phyloP scores from a whole-genome alignment of 1,284 basidiomycete species.

The Cutaneotrichosporon spelunceum region DNA sequence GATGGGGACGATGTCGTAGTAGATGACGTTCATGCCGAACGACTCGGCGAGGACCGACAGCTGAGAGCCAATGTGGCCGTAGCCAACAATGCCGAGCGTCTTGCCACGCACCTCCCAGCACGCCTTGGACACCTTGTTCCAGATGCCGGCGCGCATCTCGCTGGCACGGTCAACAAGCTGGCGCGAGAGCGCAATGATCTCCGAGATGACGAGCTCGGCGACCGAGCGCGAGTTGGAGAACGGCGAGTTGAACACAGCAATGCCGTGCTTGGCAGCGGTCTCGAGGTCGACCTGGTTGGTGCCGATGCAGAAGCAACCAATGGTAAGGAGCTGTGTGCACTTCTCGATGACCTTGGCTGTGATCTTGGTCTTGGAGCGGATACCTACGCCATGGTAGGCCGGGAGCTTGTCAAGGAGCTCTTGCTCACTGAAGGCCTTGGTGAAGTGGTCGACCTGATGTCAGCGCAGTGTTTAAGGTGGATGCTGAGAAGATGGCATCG shows the following conservation, averaged over 20 bases:
- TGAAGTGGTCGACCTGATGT: conserved; percentile 79
- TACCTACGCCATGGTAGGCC: conserved; percentile 90
- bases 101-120: conserved; percentile 99
- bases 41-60: conserved; percentile 95
- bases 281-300: conserved; percentile 95
- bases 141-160: conserved; percentile 84
- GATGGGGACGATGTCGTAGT: conserved; percentile 92
- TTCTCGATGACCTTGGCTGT: conserved; percentile 84
- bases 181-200: conserved; percentile 89
- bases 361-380: conserved; percentile 95
- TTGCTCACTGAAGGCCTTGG: conserved; percentile 83
- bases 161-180: conserved; percentile 85
- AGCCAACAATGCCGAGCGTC: conserved; percentile 95
- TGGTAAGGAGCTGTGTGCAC: conserved; percentile 84
- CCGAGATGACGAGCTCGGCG: conserved; percentile 94
- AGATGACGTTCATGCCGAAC: conserved; percentile 93
- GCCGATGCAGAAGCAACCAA: conserved; percentile 99
- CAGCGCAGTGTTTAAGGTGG: neutral
- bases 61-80: conserved; percentile 98
- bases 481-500: neutral
- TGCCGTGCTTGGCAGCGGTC: conserved; percentile 80
- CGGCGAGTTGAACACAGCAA: conserved; percentile 99
- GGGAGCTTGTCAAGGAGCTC: conserved; percentile 86
- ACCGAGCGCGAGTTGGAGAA: conserved; percentile 99
- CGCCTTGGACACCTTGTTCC: conserved; percentile 98